Evolutionary conservation across 805 yeast genomes (phyloP), one percentile per base, ranked within the genome.

Genomic region (Candida rishiriensis): DNA sequence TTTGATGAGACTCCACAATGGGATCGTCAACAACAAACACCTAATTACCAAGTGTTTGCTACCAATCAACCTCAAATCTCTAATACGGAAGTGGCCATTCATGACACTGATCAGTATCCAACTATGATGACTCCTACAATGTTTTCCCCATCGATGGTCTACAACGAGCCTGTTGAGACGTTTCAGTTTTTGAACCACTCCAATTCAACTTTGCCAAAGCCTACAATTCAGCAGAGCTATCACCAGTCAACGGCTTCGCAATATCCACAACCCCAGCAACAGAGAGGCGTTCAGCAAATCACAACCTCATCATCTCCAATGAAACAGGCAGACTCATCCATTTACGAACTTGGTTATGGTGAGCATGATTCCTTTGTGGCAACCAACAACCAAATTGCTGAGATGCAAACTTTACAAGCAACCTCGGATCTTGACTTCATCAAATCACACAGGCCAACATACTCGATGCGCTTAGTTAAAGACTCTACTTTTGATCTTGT

Each of bases 331-430:
- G 28, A 34, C 8, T 13, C 26, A 9, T 21, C 34, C 1, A 38
- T 52, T n/a, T 44, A 55, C 34, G 61, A 59, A 43, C 48, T 62
- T 29, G 67, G 67, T 8, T 60, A 63, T 34, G 59, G 54, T 35
- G 51, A 57, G 33, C 52, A 44, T 29, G 55, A 54, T 15, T 50
- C 57, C 10, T 44, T 44, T 29, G 26, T 47, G 7, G 42, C 36
- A 16, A n/a, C 34, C 17, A 28, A 37, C 39, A 26, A 16, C 14
- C 14, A 30, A 12, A 6, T 17, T 13, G 10, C 32, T 13, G 9
- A 39, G 12, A 17, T 36, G 14, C 12, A n/a, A 18, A 5, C 29
- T 16, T 30, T 40, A 15, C 28, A 15, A 13, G 12, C 14, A 17
- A 10, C 17, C 1, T 15, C 36, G 4, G 36, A 32, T 14, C 41